phyloP scores from a whole-genome alignment of 2,329 filamentous ascomycete genomes.

The Bipolaris zeicola region DNA sequence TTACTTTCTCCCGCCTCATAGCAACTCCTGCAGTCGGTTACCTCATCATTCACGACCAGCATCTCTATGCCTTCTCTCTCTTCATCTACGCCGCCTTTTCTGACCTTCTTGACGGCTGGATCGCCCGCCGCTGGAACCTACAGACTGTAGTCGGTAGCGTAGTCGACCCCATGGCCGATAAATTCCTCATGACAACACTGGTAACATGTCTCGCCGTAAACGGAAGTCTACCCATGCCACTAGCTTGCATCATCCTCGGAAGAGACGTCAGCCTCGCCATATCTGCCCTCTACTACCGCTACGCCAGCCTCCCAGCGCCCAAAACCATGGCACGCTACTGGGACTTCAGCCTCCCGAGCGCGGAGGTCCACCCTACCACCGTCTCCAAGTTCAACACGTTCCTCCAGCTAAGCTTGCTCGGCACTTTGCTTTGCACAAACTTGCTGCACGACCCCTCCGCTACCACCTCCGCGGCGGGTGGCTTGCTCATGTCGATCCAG shows the following conservation, averaged over 20 bases:
- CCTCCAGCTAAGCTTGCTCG: constrained; percentile 84
- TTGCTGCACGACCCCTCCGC: constrained; percentile 65
- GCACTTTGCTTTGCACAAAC: constrained; percentile 79
- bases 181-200: constrained; percentile 90
- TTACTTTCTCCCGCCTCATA: constrained; percentile 84
- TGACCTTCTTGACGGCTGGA: constrained; percentile 91
- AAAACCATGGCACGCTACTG: constrained; percentile 94
- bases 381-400: constrained; percentile 93
- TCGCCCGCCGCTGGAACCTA: constrained; percentile 83
- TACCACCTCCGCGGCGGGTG: constrained; percentile 55
- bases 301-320: constrained; percentile 88
- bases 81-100: constrained; percentile 92
- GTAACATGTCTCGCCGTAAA: constrained; percentile 85
- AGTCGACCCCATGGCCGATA: constrained; percentile 91
- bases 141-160: constrained; percentile 94
- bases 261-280: constrained; percentile 83
- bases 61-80: constrained; percentile 78
- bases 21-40: constrained; percentile 88
- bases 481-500: constrained; percentile 31
- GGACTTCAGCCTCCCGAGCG: constrained; percentile 92
- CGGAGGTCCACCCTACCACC: constrained; percentile 80
- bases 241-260: constrained; percentile 88
- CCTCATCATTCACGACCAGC: constrained; percentile 81
- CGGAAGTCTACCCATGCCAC: constrained; percentile 80
- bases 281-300: constrained; percentile 92